Evolutionary conservation across 306 rosid genomes (phyloP).

Genomic region (Dalbergia cultrata): DNA sequence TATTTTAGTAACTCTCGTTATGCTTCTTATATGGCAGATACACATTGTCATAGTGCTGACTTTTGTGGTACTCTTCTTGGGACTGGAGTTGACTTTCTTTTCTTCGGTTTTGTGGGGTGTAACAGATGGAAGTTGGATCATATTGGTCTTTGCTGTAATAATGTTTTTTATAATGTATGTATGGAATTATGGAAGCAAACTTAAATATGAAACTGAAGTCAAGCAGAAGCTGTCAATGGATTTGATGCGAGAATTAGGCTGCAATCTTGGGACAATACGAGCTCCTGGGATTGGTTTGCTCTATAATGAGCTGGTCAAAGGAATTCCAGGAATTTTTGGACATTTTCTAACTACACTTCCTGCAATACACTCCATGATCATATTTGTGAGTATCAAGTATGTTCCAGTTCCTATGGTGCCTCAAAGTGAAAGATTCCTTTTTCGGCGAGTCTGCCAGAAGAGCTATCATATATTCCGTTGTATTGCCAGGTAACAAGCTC

Average conservation of each 20-base stretch:
- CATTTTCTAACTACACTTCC: constrained; percentile 86
- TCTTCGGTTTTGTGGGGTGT: constrained; percentile 91
- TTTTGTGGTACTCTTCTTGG: constrained; percentile 79
- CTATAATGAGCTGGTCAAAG: constrained; percentile 94
- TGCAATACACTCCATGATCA: constrained; percentile 78
- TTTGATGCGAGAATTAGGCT: constrained; percentile 87
- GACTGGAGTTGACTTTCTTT: constrained; percentile 86
- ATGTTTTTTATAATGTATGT: constrained; percentile 86
- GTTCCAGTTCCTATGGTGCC: constrained; percentile 96
- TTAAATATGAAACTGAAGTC: constrained; percentile 94
- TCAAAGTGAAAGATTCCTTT: constrained; percentile 95
- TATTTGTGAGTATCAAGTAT: constrained; percentile 91
- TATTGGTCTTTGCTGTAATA: constrained; percentile 79
- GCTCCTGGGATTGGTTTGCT: constrained; percentile 98
- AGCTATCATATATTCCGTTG: constrained; percentile 93
- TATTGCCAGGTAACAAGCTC: constrained; percentile 81
- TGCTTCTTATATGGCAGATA: constrained; percentile 99
- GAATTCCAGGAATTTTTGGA: constrained; percentile 95
- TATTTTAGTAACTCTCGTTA: constrained; percentile 84
- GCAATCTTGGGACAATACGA: constrained; percentile 90
- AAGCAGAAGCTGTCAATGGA: constrained; percentile 88
- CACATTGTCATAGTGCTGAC: constrained; percentile 73
- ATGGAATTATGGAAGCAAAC: constrained; percentile 99
- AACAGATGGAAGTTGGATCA: constrained; percentile 96
- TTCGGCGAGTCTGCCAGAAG: constrained; percentile 90